These are phyloP conservation scores for Naegleria fowleri DNA, from an alignment of 208 protist genomes.

Conservation along the genomic window DNA sequence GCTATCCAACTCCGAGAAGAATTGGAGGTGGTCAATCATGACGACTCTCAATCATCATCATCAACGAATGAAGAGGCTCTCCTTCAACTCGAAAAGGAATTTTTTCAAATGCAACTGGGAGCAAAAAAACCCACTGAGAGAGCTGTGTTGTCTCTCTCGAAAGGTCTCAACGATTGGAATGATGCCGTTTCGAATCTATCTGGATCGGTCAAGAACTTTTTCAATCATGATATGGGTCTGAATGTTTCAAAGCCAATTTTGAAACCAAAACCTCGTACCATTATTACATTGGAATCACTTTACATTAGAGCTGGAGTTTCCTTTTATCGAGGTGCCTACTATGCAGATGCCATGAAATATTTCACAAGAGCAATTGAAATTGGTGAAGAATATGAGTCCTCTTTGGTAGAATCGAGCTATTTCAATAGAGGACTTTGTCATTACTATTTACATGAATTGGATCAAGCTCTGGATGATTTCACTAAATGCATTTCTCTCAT, in stretches of 20 bases:
- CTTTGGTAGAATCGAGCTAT: not conserved
- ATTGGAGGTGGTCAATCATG: not conserved
- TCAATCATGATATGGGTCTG: not conserved
- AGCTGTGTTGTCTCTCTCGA: not conserved
- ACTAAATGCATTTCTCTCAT: not conserved
- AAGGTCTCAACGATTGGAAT: not conserved
- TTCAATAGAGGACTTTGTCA: constrained; percentile 3
- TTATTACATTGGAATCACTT: not conserved
- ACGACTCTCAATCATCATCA: too few relatives aligned
- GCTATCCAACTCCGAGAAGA: not conserved
- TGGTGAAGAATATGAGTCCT: not conserved
- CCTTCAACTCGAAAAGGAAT: not conserved
- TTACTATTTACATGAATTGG: constrained; percentile 2
- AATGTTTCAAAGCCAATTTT: not conserved
- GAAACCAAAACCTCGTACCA: not conserved
- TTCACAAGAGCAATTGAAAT: not conserved
- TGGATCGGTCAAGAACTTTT: not conserved
- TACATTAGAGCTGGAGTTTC: not conserved
- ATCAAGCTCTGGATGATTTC: not conserved
- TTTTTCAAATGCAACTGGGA: not conserved
- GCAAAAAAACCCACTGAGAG: not conserved
- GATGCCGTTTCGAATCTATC: not conserved
- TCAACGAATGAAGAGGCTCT: not conserved
- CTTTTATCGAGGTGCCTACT: not conserved
- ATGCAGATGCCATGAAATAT: not conserved